Conservation (phyloP, 2,329 filamentous ascomycete genomes). For the Trichoderma semiorbis region DNA sequence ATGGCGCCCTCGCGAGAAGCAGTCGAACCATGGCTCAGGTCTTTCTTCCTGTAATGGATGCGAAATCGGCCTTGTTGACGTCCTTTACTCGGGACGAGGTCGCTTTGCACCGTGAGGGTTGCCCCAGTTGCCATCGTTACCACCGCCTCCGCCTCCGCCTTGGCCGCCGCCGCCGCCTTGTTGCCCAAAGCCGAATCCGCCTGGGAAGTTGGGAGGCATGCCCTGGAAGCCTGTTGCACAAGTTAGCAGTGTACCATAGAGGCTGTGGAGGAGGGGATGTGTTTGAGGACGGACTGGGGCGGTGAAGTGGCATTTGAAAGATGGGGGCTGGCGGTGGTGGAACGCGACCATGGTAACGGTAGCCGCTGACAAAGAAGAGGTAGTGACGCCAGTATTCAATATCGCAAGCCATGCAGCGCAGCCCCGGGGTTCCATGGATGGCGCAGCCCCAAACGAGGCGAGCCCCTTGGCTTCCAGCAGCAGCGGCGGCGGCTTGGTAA, state of each 20-base stretch:
- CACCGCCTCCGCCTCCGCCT: slow-evolving; percentile 24
- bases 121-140: slow-evolving; percentile 59
- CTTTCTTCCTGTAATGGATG: neutral
- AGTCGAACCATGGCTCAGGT: neutral
- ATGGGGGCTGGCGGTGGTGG: slow-evolving; percentile 4
- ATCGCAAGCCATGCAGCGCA: neutral
- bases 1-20: neutral
- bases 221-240: slow-evolving; percentile 57
- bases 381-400: slow-evolving; percentile 12
- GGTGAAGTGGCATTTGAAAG: slow-evolving; percentile 1
- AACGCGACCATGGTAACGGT: neutral
- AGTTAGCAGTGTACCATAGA: slow-evolving; percentile 23
- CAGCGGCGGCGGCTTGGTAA: neutral
- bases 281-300: neutral
- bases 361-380: neutral
- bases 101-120: slow-evolving; percentile 81
- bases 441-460: neutral
- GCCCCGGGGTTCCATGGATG: neutral
- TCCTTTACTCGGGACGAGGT: slow-evolving; percentile 63
- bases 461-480: neutral
- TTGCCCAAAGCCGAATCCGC: slow-evolving; percentile 62
- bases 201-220: slow-evolving; percentile 68
- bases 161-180: slow-evolving; percentile 41
- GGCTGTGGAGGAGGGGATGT: neutral
- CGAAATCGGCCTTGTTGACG: neutral